A percentile compares a stretch with the other conserved stretches of the same genome.
phyloP scores from a whole-genome alignment of 345 rosid genomes.

The Nasturtium officinale region DNA sequence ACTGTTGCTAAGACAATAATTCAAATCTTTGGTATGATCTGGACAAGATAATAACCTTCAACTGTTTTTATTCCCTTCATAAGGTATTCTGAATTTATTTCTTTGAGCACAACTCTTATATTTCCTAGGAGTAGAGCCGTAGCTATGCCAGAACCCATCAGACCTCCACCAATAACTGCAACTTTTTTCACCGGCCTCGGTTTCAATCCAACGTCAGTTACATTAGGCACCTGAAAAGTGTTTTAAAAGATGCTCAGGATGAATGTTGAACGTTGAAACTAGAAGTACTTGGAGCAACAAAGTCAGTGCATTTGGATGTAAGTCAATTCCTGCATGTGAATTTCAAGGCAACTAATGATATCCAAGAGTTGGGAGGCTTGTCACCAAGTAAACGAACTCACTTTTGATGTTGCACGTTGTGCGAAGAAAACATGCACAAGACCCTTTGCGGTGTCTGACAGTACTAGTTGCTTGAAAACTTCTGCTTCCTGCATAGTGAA shows the following conservation, averaged over 20 bases:
- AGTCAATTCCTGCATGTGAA: not conserved
- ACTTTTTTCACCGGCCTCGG: slow-evolving; percentile 77
- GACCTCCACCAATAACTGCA: slow-evolving; percentile 97
- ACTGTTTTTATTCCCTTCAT: slow-evolving; percentile 69
- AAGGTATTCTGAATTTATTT: slow-evolving; percentile 82
- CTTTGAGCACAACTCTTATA: slow-evolving; percentile 79
- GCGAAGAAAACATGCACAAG: slow-evolving; percentile 92
- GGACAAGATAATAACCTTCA: slow-evolving; percentile 58
- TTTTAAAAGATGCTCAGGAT: slow-evolving; percentile 5
- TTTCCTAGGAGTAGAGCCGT: slow-evolving; percentile 73
- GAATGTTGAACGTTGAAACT: slow-evolving; percentile 16
- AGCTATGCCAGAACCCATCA: slow-evolving; percentile 98
- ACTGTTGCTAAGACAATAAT: slow-evolving; percentile 8
- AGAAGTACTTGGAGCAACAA: slow-evolving; percentile 7
- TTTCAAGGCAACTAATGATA: slow-evolving; percentile 1
- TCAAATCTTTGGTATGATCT: slow-evolving; percentile 4
- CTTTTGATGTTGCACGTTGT: slow-evolving; percentile 87
- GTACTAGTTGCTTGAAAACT: slow-evolving; percentile 68
- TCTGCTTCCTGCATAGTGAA: slow-evolving; percentile 73
- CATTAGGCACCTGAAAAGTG: slow-evolving; percentile 77
- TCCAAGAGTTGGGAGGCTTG: not conserved
- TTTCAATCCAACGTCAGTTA: slow-evolving; percentile 84
- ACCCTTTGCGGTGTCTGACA: slow-evolving; percentile 74
- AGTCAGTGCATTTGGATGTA: not conserved
- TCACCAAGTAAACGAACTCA: slow-evolving; percentile 33